phyloP scores from a whole-genome alignment of 2,329 filamentous ascomycete genomes.

The Bisporella sp. region DNA sequence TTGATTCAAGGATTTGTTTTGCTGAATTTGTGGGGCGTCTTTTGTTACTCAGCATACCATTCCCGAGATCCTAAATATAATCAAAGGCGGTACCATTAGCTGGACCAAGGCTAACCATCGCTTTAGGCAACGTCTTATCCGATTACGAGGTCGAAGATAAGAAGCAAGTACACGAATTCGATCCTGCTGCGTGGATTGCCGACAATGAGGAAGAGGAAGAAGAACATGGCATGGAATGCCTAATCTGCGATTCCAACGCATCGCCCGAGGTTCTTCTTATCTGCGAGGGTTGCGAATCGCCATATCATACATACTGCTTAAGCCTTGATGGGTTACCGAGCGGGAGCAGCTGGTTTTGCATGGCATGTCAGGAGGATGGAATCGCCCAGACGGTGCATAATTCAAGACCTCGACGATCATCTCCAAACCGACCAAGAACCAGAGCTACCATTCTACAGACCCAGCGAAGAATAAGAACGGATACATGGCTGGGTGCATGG shows the following conservation, averaged over 20 bases:
- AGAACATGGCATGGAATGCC: constrained; percentile 64
- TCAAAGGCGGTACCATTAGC: background rate
- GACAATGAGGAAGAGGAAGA: constrained; percentile 64
- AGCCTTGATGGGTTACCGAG: constrained; percentile 70
- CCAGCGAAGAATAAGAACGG: constrained; percentile 56
- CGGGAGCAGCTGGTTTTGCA: constrained; percentile 78
- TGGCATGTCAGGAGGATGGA: constrained; percentile 58
- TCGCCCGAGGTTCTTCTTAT: constrained; percentile 80
- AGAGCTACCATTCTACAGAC: constrained; percentile 49
- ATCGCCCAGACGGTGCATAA: constrained; percentile 30
- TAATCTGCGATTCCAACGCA: constrained; percentile 74
- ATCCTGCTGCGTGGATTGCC: constrained; percentile 66
- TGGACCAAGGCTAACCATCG: constrained; percentile 8
- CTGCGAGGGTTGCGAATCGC: constrained; percentile 84
- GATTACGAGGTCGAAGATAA: constrained; percentile 68
- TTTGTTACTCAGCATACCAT: background rate
- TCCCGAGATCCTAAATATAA: background rate
- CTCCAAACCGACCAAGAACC: constrained; percentile 38
- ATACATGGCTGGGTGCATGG: constrained; percentile 87
- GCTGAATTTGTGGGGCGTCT: background rate
- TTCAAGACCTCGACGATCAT: constrained; percentile 9
- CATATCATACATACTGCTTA: constrained; percentile 89
- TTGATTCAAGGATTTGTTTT: background rate
- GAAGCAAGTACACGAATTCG: constrained; percentile 84
- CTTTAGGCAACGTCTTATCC: constrained; percentile 45